Conservation (phyloP, 2,329 filamentous ascomycete species). For the Colletotrichum cordylinicola region DNA sequence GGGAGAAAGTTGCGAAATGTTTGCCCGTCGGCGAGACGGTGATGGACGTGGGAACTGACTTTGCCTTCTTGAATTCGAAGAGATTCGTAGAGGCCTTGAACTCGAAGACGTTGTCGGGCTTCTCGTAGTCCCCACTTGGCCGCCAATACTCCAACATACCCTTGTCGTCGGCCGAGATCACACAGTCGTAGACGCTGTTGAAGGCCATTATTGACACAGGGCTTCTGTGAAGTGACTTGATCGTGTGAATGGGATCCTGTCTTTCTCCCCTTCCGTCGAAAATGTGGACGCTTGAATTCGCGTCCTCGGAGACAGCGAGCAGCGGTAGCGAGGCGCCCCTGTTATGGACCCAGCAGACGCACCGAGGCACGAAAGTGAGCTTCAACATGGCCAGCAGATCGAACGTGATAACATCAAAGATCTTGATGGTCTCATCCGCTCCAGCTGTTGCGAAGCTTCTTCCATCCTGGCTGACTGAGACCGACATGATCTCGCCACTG, state of each 20-base stretch:
- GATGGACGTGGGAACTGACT: conserved; percentile 81
- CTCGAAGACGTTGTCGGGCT: conserved; percentile 89
- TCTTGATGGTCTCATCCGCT: conserved; percentile 77
- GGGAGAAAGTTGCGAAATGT: conserved; percentile 87
- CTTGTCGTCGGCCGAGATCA: conserved; percentile 84
- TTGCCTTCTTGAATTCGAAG: conserved; percentile 97
- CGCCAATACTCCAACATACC: conserved; percentile 99
- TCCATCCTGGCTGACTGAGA: conserved; percentile 87
- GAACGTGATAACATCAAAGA: conserved; percentile 85
- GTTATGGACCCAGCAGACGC: conserved; percentile 90
- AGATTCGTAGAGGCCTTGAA: conserved; percentile 94
- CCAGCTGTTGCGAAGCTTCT: conserved; percentile 93
- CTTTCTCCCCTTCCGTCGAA: conserved; percentile 91
- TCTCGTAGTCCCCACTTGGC: conserved; percentile 81
- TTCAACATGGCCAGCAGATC: conserved; percentile 84
- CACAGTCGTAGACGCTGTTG: conserved; percentile 88
- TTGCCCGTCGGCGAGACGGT: conserved; percentile 86
- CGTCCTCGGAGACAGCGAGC: conserved; percentile 81
- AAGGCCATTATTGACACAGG: conserved; percentile 87
- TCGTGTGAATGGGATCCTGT: conserved; percentile 74
- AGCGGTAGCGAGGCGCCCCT: conserved; percentile 87
- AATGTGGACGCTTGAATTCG: conserved; percentile 75
- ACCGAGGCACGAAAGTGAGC: conserved; percentile 77
- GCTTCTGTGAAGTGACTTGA: conserved; percentile 80
- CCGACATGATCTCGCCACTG: conserved; percentile 80